phyloP scores from a whole-genome alignment of 148 eudicot genomes.

The Rhododendron griersonianum region DNA sequence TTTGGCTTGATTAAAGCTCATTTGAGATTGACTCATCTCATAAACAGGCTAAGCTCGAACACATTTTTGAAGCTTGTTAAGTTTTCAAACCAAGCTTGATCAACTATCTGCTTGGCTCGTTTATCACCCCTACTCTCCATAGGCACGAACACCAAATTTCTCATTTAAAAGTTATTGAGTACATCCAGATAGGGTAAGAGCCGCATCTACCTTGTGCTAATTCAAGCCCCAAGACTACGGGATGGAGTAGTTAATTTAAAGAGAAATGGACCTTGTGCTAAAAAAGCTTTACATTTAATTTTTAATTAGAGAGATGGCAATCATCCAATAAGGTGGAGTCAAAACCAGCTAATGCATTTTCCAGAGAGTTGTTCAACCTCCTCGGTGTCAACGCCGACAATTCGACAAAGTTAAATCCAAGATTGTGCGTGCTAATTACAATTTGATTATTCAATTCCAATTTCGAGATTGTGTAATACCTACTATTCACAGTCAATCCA shows the following conservation, averaged over 20 bases:
- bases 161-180: no score
- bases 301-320: background rate
- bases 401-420: background rate
- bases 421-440: background rate
- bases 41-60: no score
- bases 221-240: background rate
- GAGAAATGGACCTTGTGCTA: background rate
- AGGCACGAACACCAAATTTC: no score
- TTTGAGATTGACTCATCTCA: no score
- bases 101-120: no score
- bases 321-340: background rate
- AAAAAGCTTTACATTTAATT: background rate
- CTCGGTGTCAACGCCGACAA: slow-evolving; percentile 13
- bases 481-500: background rate
- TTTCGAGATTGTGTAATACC: background rate
- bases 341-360: background rate
- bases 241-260: background rate
- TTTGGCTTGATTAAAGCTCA: no score
- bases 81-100: no score
- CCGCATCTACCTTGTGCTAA: no score
- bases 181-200: no score
- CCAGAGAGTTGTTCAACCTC: slow-evolving; percentile 1
- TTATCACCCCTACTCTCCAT: no score
- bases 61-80: no score
- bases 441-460: background rate